These are phyloP conservation scores for Capsicum rhomboideum DNA, from an alignment of 257 asterid genomes.

Conservation along the genomic window DNA sequence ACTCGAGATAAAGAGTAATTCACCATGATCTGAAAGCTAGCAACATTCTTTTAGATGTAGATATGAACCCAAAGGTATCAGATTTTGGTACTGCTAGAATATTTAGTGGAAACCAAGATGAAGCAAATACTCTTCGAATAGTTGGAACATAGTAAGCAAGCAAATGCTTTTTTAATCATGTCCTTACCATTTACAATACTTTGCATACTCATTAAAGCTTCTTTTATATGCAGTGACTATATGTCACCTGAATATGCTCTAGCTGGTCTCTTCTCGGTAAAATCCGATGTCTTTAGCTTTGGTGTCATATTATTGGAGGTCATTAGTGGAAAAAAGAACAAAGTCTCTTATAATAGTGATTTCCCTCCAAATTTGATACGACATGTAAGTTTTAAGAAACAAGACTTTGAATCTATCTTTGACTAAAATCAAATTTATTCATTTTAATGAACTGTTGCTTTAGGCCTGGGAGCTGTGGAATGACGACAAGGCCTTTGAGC, in stretches of 20 bases:
- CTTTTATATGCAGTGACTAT: neutral
- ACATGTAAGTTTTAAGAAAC: slow-evolving; percentile 2
- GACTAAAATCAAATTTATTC: neutral
- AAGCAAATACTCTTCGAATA: neutral
- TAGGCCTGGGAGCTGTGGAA: slow-evolving; percentile 31
- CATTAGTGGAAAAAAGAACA: slow-evolving; percentile 6
- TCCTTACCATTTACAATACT: neutral
- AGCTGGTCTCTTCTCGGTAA: neutral
- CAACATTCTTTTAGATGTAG: slow-evolving; percentile 13
- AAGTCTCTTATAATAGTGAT: neutral
- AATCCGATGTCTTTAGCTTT: slow-evolving; percentile 14
- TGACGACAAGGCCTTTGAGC: slow-evolving; percentile 5
- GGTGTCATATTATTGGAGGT: slow-evolving; percentile 10
- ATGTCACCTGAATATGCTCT: slow-evolving; percentile 8
- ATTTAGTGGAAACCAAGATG: neutral
- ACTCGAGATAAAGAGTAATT: slow-evolving; percentile 2
- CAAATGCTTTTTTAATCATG: neutral
- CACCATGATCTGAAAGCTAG: slow-evolving; percentile 13
- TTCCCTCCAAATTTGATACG: neutral
- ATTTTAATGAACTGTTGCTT: neutral
- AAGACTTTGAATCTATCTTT: too few relatives aligned
- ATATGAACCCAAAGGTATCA: slow-evolving; percentile 18
- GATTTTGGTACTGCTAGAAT: slow-evolving; percentile 5
- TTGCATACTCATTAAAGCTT: neutral
- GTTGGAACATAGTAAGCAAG: slow-evolving; percentile 15